Percentiles rank a stretch among this genome's conserved stretches.
phyloP scores from a whole-genome alignment of 2,329 filamentous ascomycete genomes.

The Arthrobotrys pseudoclavata region DNA sequence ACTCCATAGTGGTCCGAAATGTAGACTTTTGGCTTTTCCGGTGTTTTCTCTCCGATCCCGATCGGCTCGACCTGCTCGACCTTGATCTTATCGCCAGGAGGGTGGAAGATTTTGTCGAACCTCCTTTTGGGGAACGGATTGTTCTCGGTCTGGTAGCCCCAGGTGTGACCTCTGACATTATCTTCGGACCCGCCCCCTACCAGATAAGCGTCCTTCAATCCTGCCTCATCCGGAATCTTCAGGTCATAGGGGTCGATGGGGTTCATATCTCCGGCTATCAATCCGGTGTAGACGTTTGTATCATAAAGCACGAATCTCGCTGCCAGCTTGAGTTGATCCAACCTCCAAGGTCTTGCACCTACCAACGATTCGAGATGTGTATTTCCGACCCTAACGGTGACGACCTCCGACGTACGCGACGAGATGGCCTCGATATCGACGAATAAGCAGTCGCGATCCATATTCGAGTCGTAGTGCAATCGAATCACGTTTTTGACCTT shows the following conservation, averaged over 20 bases:
- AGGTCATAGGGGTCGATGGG: constrained; percentile 72
- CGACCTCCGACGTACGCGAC: constrained; percentile 47
- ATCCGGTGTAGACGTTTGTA: constrained; percentile 66
- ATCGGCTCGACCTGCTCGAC: constrained; percentile 49
- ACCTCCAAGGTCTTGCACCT: constrained; percentile 69
- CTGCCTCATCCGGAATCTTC: constrained; percentile 69
- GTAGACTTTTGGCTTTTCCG: constrained; percentile 37
- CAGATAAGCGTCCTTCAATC: constrained; percentile 71
- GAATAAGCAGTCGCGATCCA: constrained; percentile 70
- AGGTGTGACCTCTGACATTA: constrained; percentile 71
- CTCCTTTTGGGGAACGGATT: constrained; percentile 42
- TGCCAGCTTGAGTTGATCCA: constrained; percentile 69
- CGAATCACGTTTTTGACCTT: constrained; percentile 69
- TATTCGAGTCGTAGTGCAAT: constrained; percentile 68
- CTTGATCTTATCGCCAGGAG: constrained; percentile 41
- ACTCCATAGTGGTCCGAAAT: constrained; percentile 58
- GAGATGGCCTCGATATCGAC: constrained; percentile 67
- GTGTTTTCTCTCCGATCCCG: constrained; percentile 50
- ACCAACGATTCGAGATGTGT: constrained; percentile 73
- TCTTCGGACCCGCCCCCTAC: constrained; percentile 70
- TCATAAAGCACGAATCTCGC: constrained; percentile 67
- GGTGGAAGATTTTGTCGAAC: constrained; percentile 56
- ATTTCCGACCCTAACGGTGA: constrained; percentile 70
- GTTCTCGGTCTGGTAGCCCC: constrained; percentile 70
- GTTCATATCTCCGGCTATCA: constrained; percentile 73